Conservation (phyloP, 176 grass and related monocot genomes). For the Pontederia crassipes region DNA sequence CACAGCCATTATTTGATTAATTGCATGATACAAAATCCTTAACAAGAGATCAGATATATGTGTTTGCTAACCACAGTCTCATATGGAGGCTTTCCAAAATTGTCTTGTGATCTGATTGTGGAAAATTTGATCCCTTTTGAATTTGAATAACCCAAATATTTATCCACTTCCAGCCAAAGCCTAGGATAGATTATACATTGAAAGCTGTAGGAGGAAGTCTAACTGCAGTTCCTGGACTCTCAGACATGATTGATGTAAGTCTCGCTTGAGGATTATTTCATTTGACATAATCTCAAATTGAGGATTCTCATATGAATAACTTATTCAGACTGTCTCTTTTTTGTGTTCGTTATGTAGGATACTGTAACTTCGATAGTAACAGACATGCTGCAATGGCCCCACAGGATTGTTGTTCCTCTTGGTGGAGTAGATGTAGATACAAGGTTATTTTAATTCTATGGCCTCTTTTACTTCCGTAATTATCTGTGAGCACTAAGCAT, state of each 20-base stretch:
- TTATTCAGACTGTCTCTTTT: not conserved
- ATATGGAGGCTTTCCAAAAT: too few species aligned
- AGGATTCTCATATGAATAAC: not conserved
- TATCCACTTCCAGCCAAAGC: slow-evolving; percentile 63
- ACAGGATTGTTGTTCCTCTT: slow-evolving; percentile 86
- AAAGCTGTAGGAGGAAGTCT: slow-evolving; percentile 95
- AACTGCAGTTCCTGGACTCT: slow-evolving; percentile 86
- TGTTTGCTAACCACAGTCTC: too few species aligned
- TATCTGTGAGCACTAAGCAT: not conserved
- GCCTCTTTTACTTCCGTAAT: not conserved
- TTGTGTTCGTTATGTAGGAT: slow-evolving; percentile 39
- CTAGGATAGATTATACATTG: slow-evolving; percentile 79
- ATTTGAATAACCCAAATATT: not conserved
- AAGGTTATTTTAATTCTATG: slow-evolving; percentile 20
- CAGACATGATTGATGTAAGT: slow-evolving; percentile 93
- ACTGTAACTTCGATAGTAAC: slow-evolving; percentile 73
- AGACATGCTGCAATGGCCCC: slow-evolving; percentile 99
- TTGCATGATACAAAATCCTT: too few species aligned
- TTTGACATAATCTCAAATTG: not conserved
- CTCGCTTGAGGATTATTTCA: not conserved
- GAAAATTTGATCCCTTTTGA: not conserved
- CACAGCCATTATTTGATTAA: too few species aligned
- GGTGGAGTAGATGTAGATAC: slow-evolving; percentile 69
- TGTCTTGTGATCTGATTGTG: too few species aligned
- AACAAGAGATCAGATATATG: too few species aligned